phyloP scores from a whole-genome alignment of 202 grass and related monocot genomes.

The Schoenoplectus tabernaemontani region DNA sequence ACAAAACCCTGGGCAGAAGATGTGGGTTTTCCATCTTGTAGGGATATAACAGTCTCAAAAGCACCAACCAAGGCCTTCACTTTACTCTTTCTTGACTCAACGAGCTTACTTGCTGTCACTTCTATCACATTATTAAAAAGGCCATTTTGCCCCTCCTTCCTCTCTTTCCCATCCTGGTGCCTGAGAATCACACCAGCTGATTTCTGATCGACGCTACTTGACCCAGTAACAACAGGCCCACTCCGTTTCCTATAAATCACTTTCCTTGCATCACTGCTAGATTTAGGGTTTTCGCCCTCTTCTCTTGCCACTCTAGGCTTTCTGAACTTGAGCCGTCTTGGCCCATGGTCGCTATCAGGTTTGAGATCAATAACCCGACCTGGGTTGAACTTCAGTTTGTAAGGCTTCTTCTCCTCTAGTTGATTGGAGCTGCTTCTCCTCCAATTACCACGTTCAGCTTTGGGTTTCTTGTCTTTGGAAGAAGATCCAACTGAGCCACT shows the following conservation, averaged over 20 bases:
- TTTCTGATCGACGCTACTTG: slow-evolving; percentile 31
- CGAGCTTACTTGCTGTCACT: slow-evolving; percentile 86
- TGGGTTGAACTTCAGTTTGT: slow-evolving; percentile 71
- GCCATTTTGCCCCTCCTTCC: slow-evolving; percentile 49
- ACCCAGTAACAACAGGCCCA: slow-evolving; percentile 1
- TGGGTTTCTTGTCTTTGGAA: slow-evolving; percentile 27
- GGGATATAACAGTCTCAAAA: slow-evolving; percentile 93
- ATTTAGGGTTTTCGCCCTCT: slow-evolving; percentile 11
- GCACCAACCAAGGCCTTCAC: slow-evolving; percentile 90
- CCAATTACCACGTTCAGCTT: slow-evolving; percentile 12
- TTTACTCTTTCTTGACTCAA: slow-evolving; percentile 74
- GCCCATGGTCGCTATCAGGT: slow-evolving; percentile 35
- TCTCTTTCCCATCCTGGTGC: slow-evolving; percentile 54
- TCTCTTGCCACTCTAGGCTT: slow-evolving; percentile 33
- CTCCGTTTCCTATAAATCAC: slow-evolving; percentile 38
- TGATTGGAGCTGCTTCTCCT: slow-evolving; percentile 5
- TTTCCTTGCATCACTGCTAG: slow-evolving; percentile 23
- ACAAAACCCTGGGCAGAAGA: slow-evolving; percentile 5
- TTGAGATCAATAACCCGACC: slow-evolving; percentile 58
- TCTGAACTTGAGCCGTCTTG: slow-evolving; percentile 57
- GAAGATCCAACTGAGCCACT: slow-evolving; percentile 27
- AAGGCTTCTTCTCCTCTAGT: slow-evolving; percentile 29
- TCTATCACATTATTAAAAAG: slow-evolving; percentile 96
- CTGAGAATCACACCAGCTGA: slow-evolving; percentile 46
- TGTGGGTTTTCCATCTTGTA: slow-evolving; percentile 64